Conservation (phyloP, 108 stramenopile species). For the Seminavis robusta region DNA sequence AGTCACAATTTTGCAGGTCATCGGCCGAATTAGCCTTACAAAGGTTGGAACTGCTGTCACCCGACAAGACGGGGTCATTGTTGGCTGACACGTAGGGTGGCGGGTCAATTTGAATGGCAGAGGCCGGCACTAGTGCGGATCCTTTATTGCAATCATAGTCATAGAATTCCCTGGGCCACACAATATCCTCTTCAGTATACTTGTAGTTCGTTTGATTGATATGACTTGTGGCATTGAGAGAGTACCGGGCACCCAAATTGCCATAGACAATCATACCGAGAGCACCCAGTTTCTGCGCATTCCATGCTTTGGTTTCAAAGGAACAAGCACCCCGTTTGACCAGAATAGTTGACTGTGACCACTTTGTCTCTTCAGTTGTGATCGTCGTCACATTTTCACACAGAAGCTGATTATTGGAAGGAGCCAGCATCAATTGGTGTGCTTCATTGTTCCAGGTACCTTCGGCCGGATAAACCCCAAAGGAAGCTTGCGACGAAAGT, state of each 20-base stretch:
- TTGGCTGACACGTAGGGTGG: slow-evolving; percentile 44
- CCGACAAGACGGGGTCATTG: slow-evolving; percentile 60
- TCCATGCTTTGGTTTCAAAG: slow-evolving; percentile 64
- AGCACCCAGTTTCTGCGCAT: slow-evolving; percentile 63
- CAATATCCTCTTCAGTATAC: slow-evolving; percentile 22
- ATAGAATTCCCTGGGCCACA: slow-evolving; percentile 23
- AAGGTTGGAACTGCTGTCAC: slow-evolving; percentile 45
- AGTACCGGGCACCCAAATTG: slow-evolving; percentile 54
- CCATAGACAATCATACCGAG: slow-evolving; percentile 57
- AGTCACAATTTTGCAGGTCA: slow-evolving; percentile 42
- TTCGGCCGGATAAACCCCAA: slow-evolving; percentile 36
- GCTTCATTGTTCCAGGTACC: slow-evolving; percentile 4
- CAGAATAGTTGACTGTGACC: slow-evolving; percentile 21
- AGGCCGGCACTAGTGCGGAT: slow-evolving; percentile 42
- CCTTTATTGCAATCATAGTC: slow-evolving; percentile 82
- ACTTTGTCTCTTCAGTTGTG: slow-evolving; percentile 7
- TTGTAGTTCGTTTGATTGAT: slow-evolving; percentile 1
- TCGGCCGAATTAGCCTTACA: slow-evolving; percentile 33
- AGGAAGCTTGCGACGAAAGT: slow-evolving; percentile 72
- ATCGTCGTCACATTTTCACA: slow-evolving; percentile 27
- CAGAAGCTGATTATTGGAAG: slow-evolving; percentile 35
- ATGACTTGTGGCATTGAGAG: slow-evolving; percentile 14
- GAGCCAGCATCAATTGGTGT: slow-evolving; percentile 19
- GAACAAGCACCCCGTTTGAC: slow-evolving; percentile 72
- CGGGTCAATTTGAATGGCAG: slow-evolving; percentile 39